Evolutionary conservation across 768 basidiomycete species (phyloP), one percentile per base, ranked within the genome.

Genomic region (Tylopilus subfusipes): DNA sequence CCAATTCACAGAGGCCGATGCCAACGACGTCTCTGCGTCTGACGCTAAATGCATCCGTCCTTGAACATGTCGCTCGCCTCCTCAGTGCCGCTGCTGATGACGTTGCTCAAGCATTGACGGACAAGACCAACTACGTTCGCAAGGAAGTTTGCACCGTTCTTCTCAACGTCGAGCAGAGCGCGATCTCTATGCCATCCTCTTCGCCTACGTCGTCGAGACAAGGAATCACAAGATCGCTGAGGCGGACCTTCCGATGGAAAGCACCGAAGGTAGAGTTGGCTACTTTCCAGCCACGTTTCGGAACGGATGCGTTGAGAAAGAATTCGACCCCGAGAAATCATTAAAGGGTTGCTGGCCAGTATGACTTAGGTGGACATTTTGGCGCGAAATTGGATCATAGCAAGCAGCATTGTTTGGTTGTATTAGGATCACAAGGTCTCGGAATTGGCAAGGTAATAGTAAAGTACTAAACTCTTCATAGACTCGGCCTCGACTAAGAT

Each of bases 121-220:
- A 91, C 71, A 87, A 83, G 76, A 91, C 92, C n/a, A 86, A 80
- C 58, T 96, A 93, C 67, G 88, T 95, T 48, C 81, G 87, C 50
- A 91, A 90, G 73, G 93, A 96, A 64, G 73, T 94, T 3, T 91
- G 86, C 65, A 92, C 88, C 0, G 84, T 89, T 22, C 79, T 95
- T 52, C 80, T 96, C 54, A 84, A 81, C 59, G 82, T 84, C 16
- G 80, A 84, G 56, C 89, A 88, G 66, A 86, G 89, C 49, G 76
- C 80, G 91, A 95, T 64, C 76, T 96, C 22, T 96, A 95, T 63
- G 85, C 90, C 13, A 93, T 96, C 66, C 78, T 95, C 18, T 93
- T 95, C 64, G 85, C 91, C 1, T 96, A 85, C 62, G 78, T 95
- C 49, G 88, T 93, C 30, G 93, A 96, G 71, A 89, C 88, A 0